Base-by-base conservation (phyloP, 2,329 filamentous ascomycete genomes). In the Cadophora sp. region DNA sequence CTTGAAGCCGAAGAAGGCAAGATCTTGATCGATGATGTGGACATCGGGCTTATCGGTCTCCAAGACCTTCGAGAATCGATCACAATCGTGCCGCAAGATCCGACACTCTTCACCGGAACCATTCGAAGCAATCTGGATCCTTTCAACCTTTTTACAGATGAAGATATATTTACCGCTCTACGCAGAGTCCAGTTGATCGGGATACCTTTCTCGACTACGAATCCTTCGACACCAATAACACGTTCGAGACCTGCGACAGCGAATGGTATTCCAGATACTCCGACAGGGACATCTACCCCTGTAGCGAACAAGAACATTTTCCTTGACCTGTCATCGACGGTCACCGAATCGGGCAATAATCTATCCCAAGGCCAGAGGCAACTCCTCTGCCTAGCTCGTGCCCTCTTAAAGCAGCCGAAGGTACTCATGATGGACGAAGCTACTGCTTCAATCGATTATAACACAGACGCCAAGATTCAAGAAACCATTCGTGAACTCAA, bases 371-470 rank as follows among this genome's bases (percentile, higher is more conserved):
- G 96, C 56, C 96, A 99, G 78, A 89, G 96, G 8, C 96, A 99
- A 79, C 89, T 99, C 11, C 84, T 99, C 65, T 99, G 96, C 77
- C 88, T 99, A 11, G 96, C 95, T 0, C 90, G 96, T 64, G 96
- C 96, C 0, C 88, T 99, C 72, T 90, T 99, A 70, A 97, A 97
- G 80, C 87, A 88, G 41, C 94, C 96, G 0, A 94, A 92, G 71
- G 94, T 99, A 1, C 84, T 99, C n/a, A 91, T 99, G 76, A 98
- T 99, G 96, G 96, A 99, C 79, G 96, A 99, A 82, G 96, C 96
- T 0, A 99, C 96, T 0, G 96, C 96, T 0, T 97, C 93, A 0
- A 98, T 99, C 76, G 96, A 99, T 81, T 98, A 98, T 80, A 91
- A 90, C 5, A 99, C 96, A 1, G 96, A 99, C 76, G 85, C 90